Evolutionary conservation across 352 stramenopile genomes (phyloP).

Genomic region (Phytophthora foliorum): DNA sequence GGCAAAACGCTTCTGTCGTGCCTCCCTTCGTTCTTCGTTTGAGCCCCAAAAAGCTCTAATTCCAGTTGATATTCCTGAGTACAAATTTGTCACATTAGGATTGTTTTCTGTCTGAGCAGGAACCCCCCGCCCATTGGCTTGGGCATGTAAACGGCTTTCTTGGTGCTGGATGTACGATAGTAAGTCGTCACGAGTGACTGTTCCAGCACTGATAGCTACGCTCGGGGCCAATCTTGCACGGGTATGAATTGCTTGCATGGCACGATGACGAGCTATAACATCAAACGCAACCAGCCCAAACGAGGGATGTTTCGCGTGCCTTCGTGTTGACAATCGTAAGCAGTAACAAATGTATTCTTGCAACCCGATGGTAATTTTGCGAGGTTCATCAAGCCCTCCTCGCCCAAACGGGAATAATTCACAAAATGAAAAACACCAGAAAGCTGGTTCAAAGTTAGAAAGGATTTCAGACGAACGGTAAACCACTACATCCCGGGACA

Average conservation of each 20-base stretch:
- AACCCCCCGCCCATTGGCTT: no score
- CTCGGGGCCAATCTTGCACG: background rate
- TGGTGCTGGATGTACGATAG: background rate
- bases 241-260: slow-evolving; percentile 6
- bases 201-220: background rate
- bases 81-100: no score
- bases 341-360: slow-evolving; percentile 6
- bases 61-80: background rate
- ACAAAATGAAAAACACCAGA: slow-evolving; percentile 24
- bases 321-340: background rate
- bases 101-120: no score
- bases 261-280: background rate
- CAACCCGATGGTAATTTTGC: slow-evolving; percentile 11
- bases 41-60: background rate
- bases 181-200: background rate
- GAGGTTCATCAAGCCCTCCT: slow-evolving; percentile 24
- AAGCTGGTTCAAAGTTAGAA: slow-evolving; percentile 30
- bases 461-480: slow-evolving; percentile 32
- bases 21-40: background rate
- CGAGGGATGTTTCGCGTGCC: background rate
- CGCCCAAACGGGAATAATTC: slow-evolving; percentile 35
- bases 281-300: slow-evolving; percentile 17
- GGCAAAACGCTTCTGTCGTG: background rate
- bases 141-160: no score
- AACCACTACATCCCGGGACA: background rate